A percentile compares a stretch with the other conserved stretches of the same genome.
phyloP scores from a whole-genome alignment of 2,329 filamentous ascomycete genomes.

The Mycosphaerella arachidis region DNA sequence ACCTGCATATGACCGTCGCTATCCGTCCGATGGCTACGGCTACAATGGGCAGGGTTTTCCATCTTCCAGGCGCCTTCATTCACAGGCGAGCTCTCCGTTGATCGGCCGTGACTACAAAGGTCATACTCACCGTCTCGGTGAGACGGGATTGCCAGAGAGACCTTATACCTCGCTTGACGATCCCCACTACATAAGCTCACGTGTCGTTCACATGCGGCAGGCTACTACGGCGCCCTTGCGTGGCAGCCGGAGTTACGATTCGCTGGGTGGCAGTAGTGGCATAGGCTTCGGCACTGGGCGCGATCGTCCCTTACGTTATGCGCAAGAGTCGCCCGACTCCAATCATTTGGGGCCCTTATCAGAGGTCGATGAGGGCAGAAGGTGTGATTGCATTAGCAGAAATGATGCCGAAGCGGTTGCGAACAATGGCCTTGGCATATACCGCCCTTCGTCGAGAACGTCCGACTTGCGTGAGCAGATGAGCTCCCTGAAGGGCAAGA shows the following conservation, averaged over 20 bases:
- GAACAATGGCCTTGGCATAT: slow-evolving; percentile 41
- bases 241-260: slow-evolving; percentile 28
- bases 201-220: not conserved
- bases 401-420: slow-evolving; percentile 1
- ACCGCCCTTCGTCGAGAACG: slow-evolving; percentile 66
- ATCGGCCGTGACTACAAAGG: slow-evolving; percentile 33
- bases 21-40: slow-evolving; percentile 18
- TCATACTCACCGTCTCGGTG: slow-evolving; percentile 60
- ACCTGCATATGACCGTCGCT: slow-evolving; percentile 16
- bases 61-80: slow-evolving; percentile 21
- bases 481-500: slow-evolving; percentile 77
- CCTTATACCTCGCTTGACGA: slow-evolving; percentile 26
- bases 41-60: slow-evolving; percentile 15
- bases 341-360: slow-evolving; percentile 38
- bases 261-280: slow-evolving; percentile 16
- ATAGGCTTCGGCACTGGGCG: slow-evolving; percentile 8
- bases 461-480: slow-evolving; percentile 77
- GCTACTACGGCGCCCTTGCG: slow-evolving; percentile 21
- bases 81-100: slow-evolving; percentile 29
- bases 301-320: slow-evolving; percentile 30
- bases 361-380: slow-evolving; percentile 35
- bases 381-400: slow-evolving; percentile 14
- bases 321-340: slow-evolving; percentile 36
- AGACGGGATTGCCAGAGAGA: slow-evolving; percentile 48
- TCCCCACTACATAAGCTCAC: slow-evolving; percentile 8